Evolutionary conservation across 345 rosid species (phyloP), one percentile per base, ranked within the genome.

Genomic region (Arabidopsis thaliana): DNA sequence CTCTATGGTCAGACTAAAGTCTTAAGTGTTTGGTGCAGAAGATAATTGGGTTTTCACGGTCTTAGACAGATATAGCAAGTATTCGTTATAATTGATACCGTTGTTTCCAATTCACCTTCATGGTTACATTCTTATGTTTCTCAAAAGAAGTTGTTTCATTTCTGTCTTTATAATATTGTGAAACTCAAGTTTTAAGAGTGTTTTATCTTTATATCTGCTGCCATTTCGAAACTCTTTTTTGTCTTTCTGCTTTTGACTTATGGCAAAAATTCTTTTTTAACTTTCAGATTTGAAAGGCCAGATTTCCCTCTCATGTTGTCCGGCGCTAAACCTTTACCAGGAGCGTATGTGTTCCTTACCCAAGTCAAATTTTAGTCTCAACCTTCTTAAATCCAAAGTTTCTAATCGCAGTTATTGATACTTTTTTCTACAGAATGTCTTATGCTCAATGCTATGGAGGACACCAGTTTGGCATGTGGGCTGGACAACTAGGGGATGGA

Each of bases 401-500:
- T 83, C 38, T 61, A 4, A 37, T 62, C 9, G 16, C 66, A 25
- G 42, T 67, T 66, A 16, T 69, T 63, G 36, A 46, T 57, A 63
- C 9, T n/a, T 24, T 53, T 77, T 7, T 48, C 30, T 74, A 50
- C 82, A 92, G 99, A 67, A 72, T 88, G 80, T 84, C 99, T 7
- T 95, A 89, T 80, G 94, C 98, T 52, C 98, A 92, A 61, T 89
- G 96, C 81, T 95, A 95, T 72, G 99, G 98, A 76, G 99, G 98
- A 65, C 97, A 95, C 81, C 98, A 92, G 70, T 95, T 95, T 84
- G 97, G 99, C 61, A 87, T 75, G 84, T 96, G 98, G 99, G 99
- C 98, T 60, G 98, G 98, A 81, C 99, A 96, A 80, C 83, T 96
- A 46, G 99, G 99, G 77, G 99, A 96, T 80, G 99, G 99, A 30